Evolutionary conservation across 805 yeast genomes (phyloP).

Genomic region (Cyberlindnera galapagoensis): DNA sequence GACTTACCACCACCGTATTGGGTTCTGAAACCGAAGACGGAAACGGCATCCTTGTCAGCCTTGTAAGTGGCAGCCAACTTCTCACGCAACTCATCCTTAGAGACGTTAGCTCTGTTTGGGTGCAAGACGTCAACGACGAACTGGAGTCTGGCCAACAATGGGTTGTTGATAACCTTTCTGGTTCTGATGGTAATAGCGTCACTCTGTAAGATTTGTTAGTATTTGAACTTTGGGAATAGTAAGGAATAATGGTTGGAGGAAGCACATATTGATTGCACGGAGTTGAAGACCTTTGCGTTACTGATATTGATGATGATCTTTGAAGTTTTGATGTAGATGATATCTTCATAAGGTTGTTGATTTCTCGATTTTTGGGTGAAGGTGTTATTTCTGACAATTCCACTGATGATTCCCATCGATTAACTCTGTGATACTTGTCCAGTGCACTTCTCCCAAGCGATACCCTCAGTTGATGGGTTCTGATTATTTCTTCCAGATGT

Average conservation of each 20-base stretch:
- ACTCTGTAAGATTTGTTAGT: slow-evolving; percentile 48
- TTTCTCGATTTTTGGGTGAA: no score
- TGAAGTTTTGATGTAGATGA: no score
- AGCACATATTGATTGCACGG: no score
- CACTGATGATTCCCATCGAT: no score
- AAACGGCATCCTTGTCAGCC: slow-evolving; percentile 88
- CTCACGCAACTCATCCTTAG: slow-evolving; percentile 99
- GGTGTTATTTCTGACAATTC: no score
- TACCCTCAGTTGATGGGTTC: no score
- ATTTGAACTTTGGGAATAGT: slow-evolving; percentile 1
- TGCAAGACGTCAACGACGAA: slow-evolving; percentile 98
- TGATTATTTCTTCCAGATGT: no score
- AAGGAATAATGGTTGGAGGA: neutral
- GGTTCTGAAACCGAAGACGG: slow-evolving; percentile 99
- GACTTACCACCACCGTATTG: slow-evolving; percentile 99
- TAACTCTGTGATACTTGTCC: no score
- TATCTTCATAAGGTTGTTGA: no score
- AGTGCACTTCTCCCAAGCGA: no score
- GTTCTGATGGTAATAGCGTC: slow-evolving; percentile 99
- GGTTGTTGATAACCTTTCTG: slow-evolving; percentile 97
- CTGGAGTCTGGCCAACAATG: slow-evolving; percentile 98
- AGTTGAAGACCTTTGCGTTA: no score
- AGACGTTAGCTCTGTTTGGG: slow-evolving; percentile 98
- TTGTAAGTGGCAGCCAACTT: slow-evolving; percentile 83
- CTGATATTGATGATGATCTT: no score